Percentiles rank a stretch among this genome's conserved stretches.
These are phyloP conservation scores for Colletotrichum neosansevieriae DNA, from an alignment of 2,329 filamentous ascomycete genomes.

Conservation along the genomic window DNA sequence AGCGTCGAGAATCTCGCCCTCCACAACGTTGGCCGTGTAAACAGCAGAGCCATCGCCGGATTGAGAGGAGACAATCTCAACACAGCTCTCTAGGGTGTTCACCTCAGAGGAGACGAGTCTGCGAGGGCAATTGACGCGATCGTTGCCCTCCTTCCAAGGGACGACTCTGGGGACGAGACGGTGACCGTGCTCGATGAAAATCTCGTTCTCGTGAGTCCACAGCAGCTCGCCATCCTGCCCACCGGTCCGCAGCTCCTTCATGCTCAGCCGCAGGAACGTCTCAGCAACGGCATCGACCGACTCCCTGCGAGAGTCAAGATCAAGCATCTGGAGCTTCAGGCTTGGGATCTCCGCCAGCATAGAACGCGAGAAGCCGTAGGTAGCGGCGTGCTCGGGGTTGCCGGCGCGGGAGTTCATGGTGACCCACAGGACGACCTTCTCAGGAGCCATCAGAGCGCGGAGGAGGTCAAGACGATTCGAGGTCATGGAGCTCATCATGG, in stretches of 20 bases:
- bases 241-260: constrained; percentile 9
- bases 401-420: constrained; percentile 42
- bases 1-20: constrained; percentile 38
- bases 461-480: constrained; percentile 44
- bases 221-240: constrained; percentile 27
- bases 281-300: constrained; percentile 14
- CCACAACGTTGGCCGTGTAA: constrained; percentile 41
- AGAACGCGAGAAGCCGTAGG: constrained; percentile 36
- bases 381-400: constrained; percentile 43
- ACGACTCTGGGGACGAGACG: constrained; percentile 54
- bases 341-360: constrained; percentile 38
- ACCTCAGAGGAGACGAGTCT: constrained; percentile 48
- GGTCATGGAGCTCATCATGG: constrained; percentile 49
- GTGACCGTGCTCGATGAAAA: constrained; percentile 51
- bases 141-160: constrained; percentile 53
- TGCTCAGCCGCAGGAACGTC: constrained; percentile 33
- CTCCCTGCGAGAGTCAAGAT: constrained; percentile 31
- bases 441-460: constrained; percentile 40
- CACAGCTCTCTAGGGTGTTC: constrained; percentile 49
- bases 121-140: constrained; percentile 53
- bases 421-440: constrained; percentile 43
- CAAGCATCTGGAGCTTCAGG: constrained; percentile 41
- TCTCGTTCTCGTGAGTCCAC: constrained; percentile 40
- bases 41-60: constrained; percentile 39
- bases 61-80: constrained; percentile 45